Evolutionary conservation across 768 basidiomycete genomes (phyloP).

Genomic region (Calvatia gigantea): DNA sequence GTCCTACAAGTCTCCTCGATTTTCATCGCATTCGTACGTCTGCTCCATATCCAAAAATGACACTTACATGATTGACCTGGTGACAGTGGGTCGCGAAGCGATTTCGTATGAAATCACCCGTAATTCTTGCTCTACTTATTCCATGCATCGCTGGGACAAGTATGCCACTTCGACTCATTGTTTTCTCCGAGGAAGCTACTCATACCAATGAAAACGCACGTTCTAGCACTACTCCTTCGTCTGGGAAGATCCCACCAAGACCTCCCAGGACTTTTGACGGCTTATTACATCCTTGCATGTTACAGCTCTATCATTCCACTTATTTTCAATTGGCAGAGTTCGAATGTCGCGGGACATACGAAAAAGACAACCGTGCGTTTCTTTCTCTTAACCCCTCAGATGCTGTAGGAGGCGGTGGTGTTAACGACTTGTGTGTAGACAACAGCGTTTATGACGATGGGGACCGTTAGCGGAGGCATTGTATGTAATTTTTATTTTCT

Average conservation of each 20-base stretch:
- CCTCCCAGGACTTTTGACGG: conserved; percentile 23
- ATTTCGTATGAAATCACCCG: conserved; percentile 23
- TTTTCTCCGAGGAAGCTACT: neutral
- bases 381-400: neutral
- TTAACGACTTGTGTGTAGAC: too few species aligned
- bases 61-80: neutral
- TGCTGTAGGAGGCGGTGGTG: neutral
- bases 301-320: conserved; percentile 20
- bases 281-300: conserved; percentile 27
- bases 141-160: conserved; percentile 23
- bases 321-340: conserved; percentile 30
- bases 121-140: conserved; percentile 20
- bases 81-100: conserved; percentile 25
- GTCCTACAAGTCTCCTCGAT: conserved; percentile 24
- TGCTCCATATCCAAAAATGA: neutral
- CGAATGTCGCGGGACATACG: conserved; percentile 32
- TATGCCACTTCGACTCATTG: conserved; percentile 7
- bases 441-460: conserved; percentile 23
- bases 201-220: neutral
- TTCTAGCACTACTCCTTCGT: conserved; percentile 23
- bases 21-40: conserved; percentile 25
- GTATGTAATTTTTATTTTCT: conserved; percentile 11
- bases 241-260: conserved; percentile 22
- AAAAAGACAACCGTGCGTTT: conserved; percentile 24
- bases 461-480: conserved; percentile 23